Evolutionary conservation across 306 rosid species (phyloP).

Genomic region (Macrotyloma uniflorum): DNA sequence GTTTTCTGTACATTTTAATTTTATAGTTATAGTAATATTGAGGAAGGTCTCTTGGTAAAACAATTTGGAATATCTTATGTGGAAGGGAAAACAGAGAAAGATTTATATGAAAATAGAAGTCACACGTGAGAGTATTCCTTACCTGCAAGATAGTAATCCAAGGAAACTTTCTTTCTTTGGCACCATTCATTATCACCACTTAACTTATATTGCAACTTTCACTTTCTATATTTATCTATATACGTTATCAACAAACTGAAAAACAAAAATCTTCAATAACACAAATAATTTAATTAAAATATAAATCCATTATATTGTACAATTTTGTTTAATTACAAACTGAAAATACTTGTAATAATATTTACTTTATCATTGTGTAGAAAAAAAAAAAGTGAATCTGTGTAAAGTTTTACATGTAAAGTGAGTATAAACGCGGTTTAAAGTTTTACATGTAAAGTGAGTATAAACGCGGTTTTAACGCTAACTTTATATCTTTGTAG

Average conservation of each 20-base stretch:
- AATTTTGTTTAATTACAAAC: too few species aligned
- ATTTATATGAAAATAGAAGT: neutral
- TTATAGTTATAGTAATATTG: neutral
- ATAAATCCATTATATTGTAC: too few species aligned
- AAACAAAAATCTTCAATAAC: neutral
- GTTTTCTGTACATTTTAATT: neutral
- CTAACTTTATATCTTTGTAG: too few species aligned
- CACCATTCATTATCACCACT: neutral
- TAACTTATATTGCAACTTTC: neutral
- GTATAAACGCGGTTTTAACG: too few species aligned
- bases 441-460: neutral
- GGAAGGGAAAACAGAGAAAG: neutral
- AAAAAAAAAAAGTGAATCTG: too few species aligned
- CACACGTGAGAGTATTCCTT: neutral
- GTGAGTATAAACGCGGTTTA: neutral
- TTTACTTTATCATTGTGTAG: too few species aligned
- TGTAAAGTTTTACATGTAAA: too few species aligned
- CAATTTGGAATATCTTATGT: slow-evolving; percentile 5
- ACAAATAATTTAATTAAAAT: neutral
- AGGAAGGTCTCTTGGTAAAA: neutral
- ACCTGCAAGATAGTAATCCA: neutral
- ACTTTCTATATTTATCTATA: neutral
- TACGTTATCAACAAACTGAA: neutral
- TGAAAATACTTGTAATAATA: too few species aligned
- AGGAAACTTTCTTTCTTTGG: neutral